phyloP scores from a whole-genome alignment of 495 filamentous ascomycete species.

The Sphaerosporella brunnea region DNA sequence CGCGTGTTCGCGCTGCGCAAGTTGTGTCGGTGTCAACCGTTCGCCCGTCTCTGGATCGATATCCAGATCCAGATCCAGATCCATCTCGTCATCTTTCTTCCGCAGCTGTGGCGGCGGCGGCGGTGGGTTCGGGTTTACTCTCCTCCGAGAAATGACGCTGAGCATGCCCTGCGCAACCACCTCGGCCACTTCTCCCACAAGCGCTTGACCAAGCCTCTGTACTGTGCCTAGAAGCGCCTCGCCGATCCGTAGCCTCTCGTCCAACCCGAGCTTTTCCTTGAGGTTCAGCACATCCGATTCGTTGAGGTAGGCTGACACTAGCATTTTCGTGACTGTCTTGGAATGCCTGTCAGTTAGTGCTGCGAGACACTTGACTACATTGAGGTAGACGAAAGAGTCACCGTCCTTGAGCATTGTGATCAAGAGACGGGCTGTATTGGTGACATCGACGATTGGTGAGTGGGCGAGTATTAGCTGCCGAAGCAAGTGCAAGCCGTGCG shows the following conservation, averaged over 20 bases:
- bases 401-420: slow-evolving; percentile 47
- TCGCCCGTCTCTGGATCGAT: slow-evolving; percentile 33
- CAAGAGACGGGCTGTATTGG: slow-evolving; percentile 46
- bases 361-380: slow-evolving; percentile 48
- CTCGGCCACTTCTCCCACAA: slow-evolving; percentile 40
- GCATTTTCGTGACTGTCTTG: slow-evolving; percentile 42
- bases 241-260: slow-evolving; percentile 52
- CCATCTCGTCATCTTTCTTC: slow-evolving; percentile 32
- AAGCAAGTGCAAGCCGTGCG: slow-evolving; percentile 58
- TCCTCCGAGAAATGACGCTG: slow-evolving; percentile 46
- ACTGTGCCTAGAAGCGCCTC: slow-evolving; percentile 54
- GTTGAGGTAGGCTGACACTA: slow-evolving; percentile 55
- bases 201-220: slow-evolving; percentile 44
- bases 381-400: slow-evolving; percentile 59
- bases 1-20: slow-evolving; percentile 1
- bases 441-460: slow-evolving; percentile 53
- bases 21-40: slow-evolving; percentile 29
- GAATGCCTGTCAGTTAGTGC: slow-evolving; percentile 49
- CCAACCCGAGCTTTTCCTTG: slow-evolving; percentile 31
- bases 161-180: slow-evolving; percentile 45
- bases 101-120: not conserved
- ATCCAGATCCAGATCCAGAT: slow-evolving; percentile 30
- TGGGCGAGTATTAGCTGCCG: slow-evolving; percentile 42
- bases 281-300: slow-evolving; percentile 31
- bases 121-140: slow-evolving; percentile 23